Percentiles rank a stretch among this genome's conserved stretches.
These are phyloP conservation scores for Marasmius oreades DNA, from an alignment of 1,284 basidiomycete species.

Conservation along the genomic window DNA sequence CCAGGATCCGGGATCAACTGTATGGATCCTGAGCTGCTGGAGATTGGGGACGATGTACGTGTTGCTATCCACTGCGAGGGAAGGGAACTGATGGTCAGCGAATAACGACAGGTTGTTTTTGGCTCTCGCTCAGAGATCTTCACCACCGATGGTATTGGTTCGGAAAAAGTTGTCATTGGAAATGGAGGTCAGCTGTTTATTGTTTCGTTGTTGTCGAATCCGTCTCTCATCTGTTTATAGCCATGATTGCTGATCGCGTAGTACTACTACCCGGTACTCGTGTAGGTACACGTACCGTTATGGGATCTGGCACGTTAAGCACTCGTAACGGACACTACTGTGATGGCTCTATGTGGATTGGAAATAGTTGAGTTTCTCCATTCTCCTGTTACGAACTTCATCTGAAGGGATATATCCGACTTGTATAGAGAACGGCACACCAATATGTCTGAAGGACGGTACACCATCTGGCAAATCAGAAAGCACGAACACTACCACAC, in stretches of 20 bases:
- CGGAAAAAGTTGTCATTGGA: slow-evolving; percentile 34
- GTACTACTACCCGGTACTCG: slow-evolving; percentile 38
- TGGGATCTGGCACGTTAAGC: slow-evolving; percentile 43
- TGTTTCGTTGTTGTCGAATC: background rate
- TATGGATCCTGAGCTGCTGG: slow-evolving; percentile 41
- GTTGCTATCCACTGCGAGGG: background rate
- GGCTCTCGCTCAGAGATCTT: slow-evolving; percentile 41
- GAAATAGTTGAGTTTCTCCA: slow-evolving; percentile 29
- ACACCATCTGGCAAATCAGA: slow-evolving; percentile 6
- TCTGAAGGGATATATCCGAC: background rate
- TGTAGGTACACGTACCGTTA: slow-evolving; percentile 33
- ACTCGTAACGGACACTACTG: slow-evolving; percentile 35
- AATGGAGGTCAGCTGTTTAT: slow-evolving; percentile 22
- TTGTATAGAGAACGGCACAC: slow-evolving; percentile 28
- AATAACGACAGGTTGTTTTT: slow-evolving; percentile 32
- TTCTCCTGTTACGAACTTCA: background rate
- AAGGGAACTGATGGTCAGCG: background rate
- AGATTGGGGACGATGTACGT: slow-evolving; percentile 38
- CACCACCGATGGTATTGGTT: slow-evolving; percentile 38
- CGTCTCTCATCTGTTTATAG: slow-evolving; percentile 18
- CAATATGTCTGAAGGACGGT: slow-evolving; percentile 32
- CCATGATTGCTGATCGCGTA: slow-evolving; percentile 47
- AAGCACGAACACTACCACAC: slow-evolving; percentile 23
- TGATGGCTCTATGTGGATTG: slow-evolving; percentile 44
- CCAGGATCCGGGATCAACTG: slow-evolving; percentile 42